Evolutionary conservation across 768 basidiomycete species (phyloP).

Genomic region (Pleurotus citrinopileatus): DNA sequence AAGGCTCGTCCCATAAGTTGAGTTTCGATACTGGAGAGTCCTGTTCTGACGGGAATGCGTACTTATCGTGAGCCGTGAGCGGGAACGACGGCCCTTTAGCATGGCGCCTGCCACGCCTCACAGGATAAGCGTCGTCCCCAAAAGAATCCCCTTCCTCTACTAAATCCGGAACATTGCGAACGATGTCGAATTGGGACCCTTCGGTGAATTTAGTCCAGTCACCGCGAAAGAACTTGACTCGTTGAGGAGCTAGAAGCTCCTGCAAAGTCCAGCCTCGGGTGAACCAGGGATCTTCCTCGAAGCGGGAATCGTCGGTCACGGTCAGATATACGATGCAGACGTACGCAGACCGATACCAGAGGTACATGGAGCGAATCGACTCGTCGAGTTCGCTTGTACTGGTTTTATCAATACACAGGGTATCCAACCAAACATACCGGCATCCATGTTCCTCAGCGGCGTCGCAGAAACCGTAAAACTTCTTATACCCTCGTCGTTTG

Average conservation of each 20-base stretch:
- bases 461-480: not conserved
- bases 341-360: not conserved
- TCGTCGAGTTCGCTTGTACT: not conserved
- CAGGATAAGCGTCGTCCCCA: not conserved
- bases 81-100: too few relatives aligned
- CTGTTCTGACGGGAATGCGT: not conserved
- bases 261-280: not conserved
- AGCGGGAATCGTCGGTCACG: not conserved
- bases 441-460: not conserved
- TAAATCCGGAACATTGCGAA: not conserved
- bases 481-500: not conserved
- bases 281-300: not conserved
- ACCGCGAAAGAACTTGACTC: not conserved
- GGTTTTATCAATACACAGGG: not conserved
- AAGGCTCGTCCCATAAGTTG: too few relatives aligned
- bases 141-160: not conserved
- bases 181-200: not conserved
- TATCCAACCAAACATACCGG: not conserved
- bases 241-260: not conserved
- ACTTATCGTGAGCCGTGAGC: too few relatives aligned
- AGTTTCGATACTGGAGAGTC: not conserved
- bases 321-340: not conserved
- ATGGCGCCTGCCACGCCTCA: too few relatives aligned
- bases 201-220: not conserved
- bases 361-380: not conserved